A percentile compares a stretch with the other conserved stretches of the same genome.
phyloP scores from a whole-genome alignment of 352 stramenopile genomes.

The Phytophthora fragariaefolia region DNA sequence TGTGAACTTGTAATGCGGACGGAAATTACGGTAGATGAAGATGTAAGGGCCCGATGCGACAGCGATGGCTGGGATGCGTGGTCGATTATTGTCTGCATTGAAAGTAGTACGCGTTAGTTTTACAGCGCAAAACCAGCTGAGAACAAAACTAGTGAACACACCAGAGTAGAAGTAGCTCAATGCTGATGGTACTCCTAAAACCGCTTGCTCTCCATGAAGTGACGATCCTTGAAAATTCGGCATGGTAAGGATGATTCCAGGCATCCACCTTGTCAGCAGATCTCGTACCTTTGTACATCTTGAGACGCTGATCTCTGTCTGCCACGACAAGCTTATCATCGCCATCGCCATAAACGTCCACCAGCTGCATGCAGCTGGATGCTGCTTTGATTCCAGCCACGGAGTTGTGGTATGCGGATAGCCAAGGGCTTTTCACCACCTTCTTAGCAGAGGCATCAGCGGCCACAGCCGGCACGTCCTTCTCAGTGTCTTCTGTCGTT shows the following conservation, averaged over 20 bases:
- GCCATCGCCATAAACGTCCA: constrained; percentile 87
- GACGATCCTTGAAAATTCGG: constrained; percentile 49
- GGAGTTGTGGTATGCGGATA: constrained; percentile 91
- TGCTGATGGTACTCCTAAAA: constrained; percentile 76
- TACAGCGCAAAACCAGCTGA: too few relatives aligned
- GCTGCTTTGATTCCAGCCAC: constrained; percentile 89
- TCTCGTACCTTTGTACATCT: constrained; percentile 86
- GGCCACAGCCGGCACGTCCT: constrained; percentile 6
- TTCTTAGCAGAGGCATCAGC: constrained; percentile 32
- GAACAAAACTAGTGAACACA: constrained; percentile 10
- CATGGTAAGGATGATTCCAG: background rate
- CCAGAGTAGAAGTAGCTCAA: constrained; percentile 82
- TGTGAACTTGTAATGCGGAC: constrained; percentile 92
- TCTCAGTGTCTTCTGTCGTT: constrained; percentile 32
- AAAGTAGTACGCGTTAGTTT: background rate
- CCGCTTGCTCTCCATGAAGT: constrained; percentile 79
- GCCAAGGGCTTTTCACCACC: constrained; percentile 64
- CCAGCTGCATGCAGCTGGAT: constrained; percentile 76
- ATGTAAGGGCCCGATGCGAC: constrained; percentile 87
- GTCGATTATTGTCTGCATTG: constrained; percentile 57
- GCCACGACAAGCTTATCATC: constrained; percentile 84
- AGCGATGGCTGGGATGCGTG: constrained; percentile 83
- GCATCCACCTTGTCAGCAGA: background rate
- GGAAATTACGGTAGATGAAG: constrained; percentile 93
- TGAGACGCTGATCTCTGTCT: constrained; percentile 81